phyloP scores from a whole-genome alignment of 768 basidiomycete species.

The Amanita pallidorosea region DNA sequence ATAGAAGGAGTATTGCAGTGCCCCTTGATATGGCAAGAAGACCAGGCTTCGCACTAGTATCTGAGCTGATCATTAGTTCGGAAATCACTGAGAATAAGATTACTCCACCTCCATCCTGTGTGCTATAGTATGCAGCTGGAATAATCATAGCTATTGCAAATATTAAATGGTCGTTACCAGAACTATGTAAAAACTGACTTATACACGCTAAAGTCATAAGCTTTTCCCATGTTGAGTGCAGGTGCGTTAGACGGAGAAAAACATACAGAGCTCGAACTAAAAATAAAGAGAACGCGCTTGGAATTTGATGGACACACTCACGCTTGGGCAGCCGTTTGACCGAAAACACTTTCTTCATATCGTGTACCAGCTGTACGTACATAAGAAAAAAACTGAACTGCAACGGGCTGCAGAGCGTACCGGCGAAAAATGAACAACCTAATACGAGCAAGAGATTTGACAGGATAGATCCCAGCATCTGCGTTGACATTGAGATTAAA shows the following conservation, averaged over 20 bases:
- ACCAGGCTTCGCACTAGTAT: conserved; percentile 27
- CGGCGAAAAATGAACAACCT: conserved; percentile 84
- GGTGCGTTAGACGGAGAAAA: background rate
- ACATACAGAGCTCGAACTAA: conserved; percentile 38
- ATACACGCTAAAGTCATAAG: conserved; percentile 83
- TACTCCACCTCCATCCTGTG: conserved; percentile 4
- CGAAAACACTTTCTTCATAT: conserved; percentile 61
- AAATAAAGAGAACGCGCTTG: conserved; percentile 5
- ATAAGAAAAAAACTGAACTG: background rate
- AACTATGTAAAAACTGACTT: conserved; percentile 32
- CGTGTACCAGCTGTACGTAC: conserved; percentile 46
- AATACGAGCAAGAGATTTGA: conserved; percentile 87
- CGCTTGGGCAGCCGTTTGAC: conserved; percentile 82
- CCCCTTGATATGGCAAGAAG: conserved; percentile 47
- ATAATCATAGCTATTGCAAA: conserved; percentile 58
- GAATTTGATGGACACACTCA: conserved; percentile 23
- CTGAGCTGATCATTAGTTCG: conserved; percentile 9
- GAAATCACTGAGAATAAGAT: conserved; percentile 10
- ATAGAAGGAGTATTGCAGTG: conserved; percentile 64
- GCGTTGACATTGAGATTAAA: background rate
- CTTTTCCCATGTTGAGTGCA: conserved; percentile 17
- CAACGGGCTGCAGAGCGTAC: conserved; percentile 21
- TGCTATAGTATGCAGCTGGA: conserved; percentile 73
- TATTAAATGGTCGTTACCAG: background rate
- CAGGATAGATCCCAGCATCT: conserved; percentile 87